phyloP scores from a whole-genome alignment of 2,329 filamentous ascomycete species.

The Phyllosticta citribraziliensis region DNA sequence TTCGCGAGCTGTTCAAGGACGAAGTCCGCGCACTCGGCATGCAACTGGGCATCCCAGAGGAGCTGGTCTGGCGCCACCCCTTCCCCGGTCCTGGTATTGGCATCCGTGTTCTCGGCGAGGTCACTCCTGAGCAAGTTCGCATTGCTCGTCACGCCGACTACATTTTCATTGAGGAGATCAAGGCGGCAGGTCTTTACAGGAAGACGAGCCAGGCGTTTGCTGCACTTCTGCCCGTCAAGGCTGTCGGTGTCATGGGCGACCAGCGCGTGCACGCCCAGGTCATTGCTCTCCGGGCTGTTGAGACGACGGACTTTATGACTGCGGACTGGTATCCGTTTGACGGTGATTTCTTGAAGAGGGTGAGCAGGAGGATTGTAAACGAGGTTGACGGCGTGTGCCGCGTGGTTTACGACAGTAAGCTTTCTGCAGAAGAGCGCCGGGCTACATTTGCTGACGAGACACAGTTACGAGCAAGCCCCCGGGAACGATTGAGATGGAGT shows the following conservation, averaged over 20 bases:
- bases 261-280: constrained; percentile 57
- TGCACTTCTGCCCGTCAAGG: constrained; percentile 54
- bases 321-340: constrained; percentile 60
- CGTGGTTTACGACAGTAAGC: constrained; percentile 59
- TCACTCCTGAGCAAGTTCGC: constrained; percentile 67
- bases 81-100: constrained; percentile 69
- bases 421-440: constrained; percentile 2
- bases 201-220: constrained; percentile 63
- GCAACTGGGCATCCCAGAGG: constrained; percentile 58
- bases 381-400: constrained; percentile 63
- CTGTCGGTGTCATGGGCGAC: constrained; percentile 61
- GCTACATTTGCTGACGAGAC: constrained; percentile 13
- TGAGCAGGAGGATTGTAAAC: constrained; percentile 62
- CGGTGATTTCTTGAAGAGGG: constrained; percentile 53
- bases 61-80: constrained; percentile 70
- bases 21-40: constrained; percentile 64
- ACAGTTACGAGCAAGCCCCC: constrained; percentile 55
- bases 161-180: constrained; percentile 72
- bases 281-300: constrained; percentile 52
- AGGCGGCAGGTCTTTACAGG: constrained; percentile 60
- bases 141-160: constrained; percentile 69
- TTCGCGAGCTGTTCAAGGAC: constrained; percentile 75
- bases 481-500: constrained; percentile 68
- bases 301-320: constrained; percentile 64
- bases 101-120: constrained; percentile 73